Percentiles rank a stretch among this genome's conserved stretches.
phyloP scores from a whole-genome alignment of 306 rosid species.

The Pyrus betulifolia region DNA sequence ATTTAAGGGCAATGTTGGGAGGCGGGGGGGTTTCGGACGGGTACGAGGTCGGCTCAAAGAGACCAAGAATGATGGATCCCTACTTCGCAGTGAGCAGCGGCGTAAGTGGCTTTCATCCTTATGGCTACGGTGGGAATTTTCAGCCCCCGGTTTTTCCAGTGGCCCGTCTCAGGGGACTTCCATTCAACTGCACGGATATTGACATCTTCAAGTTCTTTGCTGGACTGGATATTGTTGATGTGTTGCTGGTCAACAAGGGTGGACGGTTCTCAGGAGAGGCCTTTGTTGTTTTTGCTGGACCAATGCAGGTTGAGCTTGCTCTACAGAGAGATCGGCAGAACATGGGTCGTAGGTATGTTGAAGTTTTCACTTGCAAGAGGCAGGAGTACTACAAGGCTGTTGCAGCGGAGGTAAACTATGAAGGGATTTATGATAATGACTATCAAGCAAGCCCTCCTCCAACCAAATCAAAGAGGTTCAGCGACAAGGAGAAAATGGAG shows the following conservation, averaged over 20 bases:
- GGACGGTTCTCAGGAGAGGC: constrained; percentile 98
- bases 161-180: constrained; percentile 97
- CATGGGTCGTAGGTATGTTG: constrained; percentile 97
- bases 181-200: constrained; percentile 88
- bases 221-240: constrained; percentile 89
- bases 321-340: constrained; percentile 85
- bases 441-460: constrained; percentile 98
- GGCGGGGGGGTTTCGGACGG: constrained; percentile 99
- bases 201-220: constrained; percentile 95
- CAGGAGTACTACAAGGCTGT: constrained; percentile 93
- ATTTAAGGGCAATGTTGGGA: constrained; percentile 99
- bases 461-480: constrained; percentile 63
- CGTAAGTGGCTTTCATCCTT: constrained; percentile 54
- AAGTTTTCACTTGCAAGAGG: constrained; percentile 90
- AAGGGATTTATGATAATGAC: constrained; percentile 81
- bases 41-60: constrained; percentile 99
- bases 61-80: constrained; percentile 99
- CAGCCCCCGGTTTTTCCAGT: constrained; percentile 69
- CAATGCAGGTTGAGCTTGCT: constrained; percentile 89
- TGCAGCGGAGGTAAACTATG: constrained; percentile 76
- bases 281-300: constrained; percentile 87
- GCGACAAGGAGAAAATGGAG: constrained; percentile 88
- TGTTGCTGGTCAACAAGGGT: constrained; percentile 89
- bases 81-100: constrained; percentile 99
- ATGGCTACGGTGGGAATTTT: constrained; percentile 31